Evolutionary conservation across 2,329 filamentous ascomycete genomes (phyloP).

Genomic region (Clonostachys rosea): DNA sequence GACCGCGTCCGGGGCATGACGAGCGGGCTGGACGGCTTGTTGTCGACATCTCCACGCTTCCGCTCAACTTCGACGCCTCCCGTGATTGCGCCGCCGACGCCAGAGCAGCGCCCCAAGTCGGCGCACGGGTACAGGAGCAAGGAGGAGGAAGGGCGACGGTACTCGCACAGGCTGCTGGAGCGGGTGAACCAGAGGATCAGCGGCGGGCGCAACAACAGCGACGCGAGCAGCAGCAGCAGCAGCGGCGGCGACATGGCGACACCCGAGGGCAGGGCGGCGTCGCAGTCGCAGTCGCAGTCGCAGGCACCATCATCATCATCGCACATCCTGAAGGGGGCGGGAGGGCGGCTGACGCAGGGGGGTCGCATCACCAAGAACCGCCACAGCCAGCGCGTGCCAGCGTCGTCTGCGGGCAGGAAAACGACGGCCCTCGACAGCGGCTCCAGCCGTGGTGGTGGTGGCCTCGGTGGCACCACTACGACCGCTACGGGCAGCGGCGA

Average conservation of each 20-base stretch:
- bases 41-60: too few species aligned
- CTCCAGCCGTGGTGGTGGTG: neutral
- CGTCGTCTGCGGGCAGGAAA: neutral
- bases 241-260: constrained; percentile 5
- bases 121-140: too few species aligned
- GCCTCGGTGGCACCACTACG: neutral
- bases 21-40: too few species aligned
- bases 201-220: constrained; percentile 6
- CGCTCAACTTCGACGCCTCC: too few species aligned
- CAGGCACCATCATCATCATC: neutral
- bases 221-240: neutral
- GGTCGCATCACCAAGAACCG: constrained; percentile 17
- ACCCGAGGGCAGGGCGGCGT: constrained; percentile 4
- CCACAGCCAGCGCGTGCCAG: constrained; percentile 8
- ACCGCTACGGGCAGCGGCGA: neutral
- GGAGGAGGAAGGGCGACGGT: neutral
- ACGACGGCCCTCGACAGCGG: neutral
- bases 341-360: constrained; percentile 9
- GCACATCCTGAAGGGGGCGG: neutral
- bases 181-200: constrained; percentile 7
- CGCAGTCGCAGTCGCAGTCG: neutral
- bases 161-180: neutral
- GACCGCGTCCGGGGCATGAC: too few species aligned
- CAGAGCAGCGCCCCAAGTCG: too few species aligned
- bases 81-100: too few species aligned